Evolutionary conservation across 129 eudicot species (phyloP), one percentile per base, ranked within the genome.

Genomic region (Dittrichia graveolens): DNA sequence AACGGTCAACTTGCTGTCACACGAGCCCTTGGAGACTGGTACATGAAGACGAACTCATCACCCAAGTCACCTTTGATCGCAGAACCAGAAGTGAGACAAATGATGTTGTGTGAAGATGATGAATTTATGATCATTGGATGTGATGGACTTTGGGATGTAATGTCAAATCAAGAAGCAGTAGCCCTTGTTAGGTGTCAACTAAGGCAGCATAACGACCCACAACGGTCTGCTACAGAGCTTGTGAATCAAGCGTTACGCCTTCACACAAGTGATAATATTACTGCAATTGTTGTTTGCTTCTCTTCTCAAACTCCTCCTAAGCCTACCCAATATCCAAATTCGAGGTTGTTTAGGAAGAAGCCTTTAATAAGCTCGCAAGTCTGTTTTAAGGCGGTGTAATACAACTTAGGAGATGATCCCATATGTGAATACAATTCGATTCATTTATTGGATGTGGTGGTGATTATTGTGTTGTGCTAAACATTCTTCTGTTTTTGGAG

Each of bases 101-200:
- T 70, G 6, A 47, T 86, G 58, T 72, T 91, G 81, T 84, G 84
- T 3, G 91, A 88, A 58, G 90, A 86, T 1, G 97, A 91, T 12
- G 97, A 91, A 45, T 91, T 91, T 76, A 61, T 91, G 82, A 88
- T 91, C 12, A 64, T 91, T 4, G 97, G 82, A 3, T 91, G 97
- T 47, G 97, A 91, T 53, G 97, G 97, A 75, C 82, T 91, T 13
- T 91, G 97, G 97, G 97, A 91, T 53, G 96, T 82, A 18, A 76
- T 91, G 86, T 66, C 95, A 8, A 91, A 88, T 68, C 85, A 91
- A 66, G 92, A 86, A 58, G 97, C 97, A 3, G 87, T 91, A 5
- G 39, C 78, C 8, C 14, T 91, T 40, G 97, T 91, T 45, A 74
- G 92, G 5, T 72, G 85, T 9, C 87, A 78, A 70, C 78, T 91